Evolutionary conservation across 2,329 filamentous ascomycete genomes (phyloP).

Genomic region (Lomentospora prolificans): DNA sequence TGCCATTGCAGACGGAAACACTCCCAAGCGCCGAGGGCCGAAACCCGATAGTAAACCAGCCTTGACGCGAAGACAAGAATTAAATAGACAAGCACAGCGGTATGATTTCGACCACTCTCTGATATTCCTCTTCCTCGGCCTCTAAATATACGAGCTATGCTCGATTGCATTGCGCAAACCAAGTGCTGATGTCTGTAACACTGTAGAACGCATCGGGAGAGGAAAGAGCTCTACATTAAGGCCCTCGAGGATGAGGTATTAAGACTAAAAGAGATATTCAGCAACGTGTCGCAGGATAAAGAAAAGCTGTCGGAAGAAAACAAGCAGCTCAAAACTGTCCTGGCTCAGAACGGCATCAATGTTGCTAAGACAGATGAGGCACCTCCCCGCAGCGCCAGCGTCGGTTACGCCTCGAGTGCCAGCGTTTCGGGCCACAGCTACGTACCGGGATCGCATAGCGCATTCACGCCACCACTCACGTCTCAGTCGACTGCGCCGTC

Average conservation of each 20-base stretch:
- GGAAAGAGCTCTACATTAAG: slow-evolving; percentile 95
- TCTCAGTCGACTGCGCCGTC: slow-evolving; percentile 32
- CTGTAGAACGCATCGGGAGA: slow-evolving; percentile 84
- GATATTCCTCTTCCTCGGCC: not conserved
- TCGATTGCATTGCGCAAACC: not conserved
- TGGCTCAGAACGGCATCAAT: slow-evolving; percentile 42
- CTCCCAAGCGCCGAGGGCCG: slow-evolving; percentile 80
- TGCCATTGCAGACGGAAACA: slow-evolving; percentile 59
- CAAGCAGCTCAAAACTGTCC: slow-evolving; percentile 52
- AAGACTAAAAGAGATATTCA: slow-evolving; percentile 77
- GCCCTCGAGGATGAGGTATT: slow-evolving; percentile 85
- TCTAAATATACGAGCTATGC: not conserved
- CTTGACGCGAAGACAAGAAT: slow-evolving; percentile 79
- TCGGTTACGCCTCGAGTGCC: slow-evolving; percentile 39
- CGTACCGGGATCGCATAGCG: slow-evolving; percentile 32
- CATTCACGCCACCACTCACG: slow-evolving; percentile 38
- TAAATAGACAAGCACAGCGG: slow-evolving; percentile 94
- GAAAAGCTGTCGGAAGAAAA: slow-evolving; percentile 72
- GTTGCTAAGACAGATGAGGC: slow-evolving; percentile 29
- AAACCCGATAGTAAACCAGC: slow-evolving; percentile 96
- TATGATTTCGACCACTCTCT: slow-evolving; percentile 26
- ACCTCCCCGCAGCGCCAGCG: slow-evolving; percentile 31
- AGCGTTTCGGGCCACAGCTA: slow-evolving; percentile 55
- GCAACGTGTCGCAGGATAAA: slow-evolving; percentile 64
- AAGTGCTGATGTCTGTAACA: slow-evolving; percentile 9